Evolutionary conservation across 768 basidiomycete species (phyloP), one percentile per base, ranked within the genome.

Genomic region (Auricularia cornea): DNA sequence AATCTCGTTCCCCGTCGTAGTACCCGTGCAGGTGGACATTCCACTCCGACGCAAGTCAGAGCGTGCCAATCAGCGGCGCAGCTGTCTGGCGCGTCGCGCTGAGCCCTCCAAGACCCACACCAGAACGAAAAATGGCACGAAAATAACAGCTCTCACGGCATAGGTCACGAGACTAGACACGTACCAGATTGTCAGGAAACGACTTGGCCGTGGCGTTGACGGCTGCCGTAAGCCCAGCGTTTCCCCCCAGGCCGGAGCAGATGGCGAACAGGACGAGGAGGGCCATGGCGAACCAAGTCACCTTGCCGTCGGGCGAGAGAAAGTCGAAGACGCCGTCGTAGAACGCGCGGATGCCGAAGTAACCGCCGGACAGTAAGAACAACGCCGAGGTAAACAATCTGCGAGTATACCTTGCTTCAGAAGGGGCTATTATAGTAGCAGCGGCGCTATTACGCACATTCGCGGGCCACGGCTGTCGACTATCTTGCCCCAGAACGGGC

Each of bases 121-220:
- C n/a, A n/a, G n/a, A n/a, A n/a, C n/a, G n/a, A n/a, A 38, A 38
- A 38, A 38, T 38, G 35, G 35, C 10, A 10, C 35, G 35, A 10
- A 8, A 38, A 14, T 10, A 38, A 38, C 16, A 10, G 16, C 16
- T 38, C 16, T 14, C 35, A 5, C 8, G 8, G 20, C 3, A 10
- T 52, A 52, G 51, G 51, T n/a, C n/a, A n/a, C n/a, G n/a, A n/a
- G n/a, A n/a, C 28, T 8, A 16, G 14, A 28, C 6, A 52, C 87
- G 63, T 66, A 91, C 90, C 41, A 83, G 79, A 52, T 75, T 75
- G 64, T 92, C 86, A 0, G 90, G 85, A 67, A 94, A 94, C 23
- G 85, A 84, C 67, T 90, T 94, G 0, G 94, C 94, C 0, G 89
- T 89, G 2, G 89, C 79, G 69, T 95, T 97, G 26, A 94, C 77